Base-by-base conservation (phyloP, 225 moss, liverwort and hornwort species). In the Takakia lepidozioides region DNA sequence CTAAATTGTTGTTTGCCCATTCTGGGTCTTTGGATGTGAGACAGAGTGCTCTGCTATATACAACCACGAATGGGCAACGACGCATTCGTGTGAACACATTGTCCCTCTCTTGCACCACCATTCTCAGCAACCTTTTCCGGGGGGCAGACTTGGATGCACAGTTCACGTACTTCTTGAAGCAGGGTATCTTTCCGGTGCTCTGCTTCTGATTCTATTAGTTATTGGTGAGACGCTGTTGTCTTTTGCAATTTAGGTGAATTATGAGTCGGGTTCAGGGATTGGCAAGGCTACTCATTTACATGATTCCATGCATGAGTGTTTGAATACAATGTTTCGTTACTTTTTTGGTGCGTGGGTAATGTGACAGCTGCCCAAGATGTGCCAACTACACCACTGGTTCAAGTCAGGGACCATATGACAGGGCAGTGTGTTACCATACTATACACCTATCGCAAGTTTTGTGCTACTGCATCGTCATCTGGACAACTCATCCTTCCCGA, bases 61-160 rank as follows among this genome's bases (percentile, higher is more conserved):
- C 98, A 47, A 99, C 87, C 8, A 64, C 78, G 28, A 71, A 66
- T 45, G 98, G 98, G 22, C 67, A 99, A 73, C 80, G 98, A 43
- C 73, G 91, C 35, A 99, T 99, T 40, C 82, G 98, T 54, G 78
- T 91, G 45, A 91, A 83, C 46, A 91, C 98, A 18, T 60, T 99
- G 23, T 85, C 98, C 38, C 71, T 99, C 35, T 62, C 87, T 36
- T 87, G 91, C 65, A 87, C 98, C 8, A 71, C 91, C 52, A 83
- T 81, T 29, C 74, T 99, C 48, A 80, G 82, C 64, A 85, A 83
- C 65, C 87, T 99, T 27, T 99, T 91, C 56, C 87, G 91, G 43
- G 98, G 98, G 67, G 91, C 98, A 58, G 98, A 99, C 60, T 70
- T 99, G 70, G 98, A 99, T 83, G 98, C 91, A 48, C 98, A 99